Evolutionary conservation across 2,329 filamentous ascomycete genomes (phyloP), one percentile per base, ranked within the genome.

Genomic region (Pezicula radicicola): DNA sequence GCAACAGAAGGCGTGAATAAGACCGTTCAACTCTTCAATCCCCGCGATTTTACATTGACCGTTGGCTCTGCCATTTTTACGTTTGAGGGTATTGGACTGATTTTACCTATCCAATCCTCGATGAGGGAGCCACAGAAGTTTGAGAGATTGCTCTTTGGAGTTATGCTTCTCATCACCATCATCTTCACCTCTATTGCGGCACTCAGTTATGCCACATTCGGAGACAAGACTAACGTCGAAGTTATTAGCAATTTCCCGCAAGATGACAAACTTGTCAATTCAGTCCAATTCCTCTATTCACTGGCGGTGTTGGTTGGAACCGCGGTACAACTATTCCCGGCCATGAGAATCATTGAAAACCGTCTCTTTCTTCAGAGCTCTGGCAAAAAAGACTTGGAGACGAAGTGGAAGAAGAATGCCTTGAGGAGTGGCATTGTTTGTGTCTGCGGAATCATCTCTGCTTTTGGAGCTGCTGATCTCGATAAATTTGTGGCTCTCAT

Each of bases 31-130:
- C 46, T 57, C 63, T 97, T 97, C 78, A 97, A 97, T 74, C 72
- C 87, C 40, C 83, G 87, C 53, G 87, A 90, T 68, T 97, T 93
- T 92, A 96, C 93, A 0, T 80, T 97, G 5, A 97, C 97, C 69
- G 97, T 97, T 62, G 94, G 93, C 55, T 97, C 93, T 0, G 93
- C 93, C 28, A 97, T 97, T 68, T 97, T 97, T 74, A 97, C 94
- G 0, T 97, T 97, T 66, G 93, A 97, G 68, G 93, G 93, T 27
- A 93, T 97, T 54, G 93, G 93, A 12, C 83, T 97, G 43, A 94
- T 97, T 69, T 96, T 97, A 55, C 93, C 94, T 0, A 96, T 97
- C 54, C 94, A 97, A 70, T 91, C 93, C 62, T 94, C 91, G 21
- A 97, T 97, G 93, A 88, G 85, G 65, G 78, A 91, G 40, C 94